Percentiles rank a stretch among this genome's conserved stretches.
Conservation (phyloP, 495 filamentous ascomycete genomes). For the Xylaria grammica region DNA sequence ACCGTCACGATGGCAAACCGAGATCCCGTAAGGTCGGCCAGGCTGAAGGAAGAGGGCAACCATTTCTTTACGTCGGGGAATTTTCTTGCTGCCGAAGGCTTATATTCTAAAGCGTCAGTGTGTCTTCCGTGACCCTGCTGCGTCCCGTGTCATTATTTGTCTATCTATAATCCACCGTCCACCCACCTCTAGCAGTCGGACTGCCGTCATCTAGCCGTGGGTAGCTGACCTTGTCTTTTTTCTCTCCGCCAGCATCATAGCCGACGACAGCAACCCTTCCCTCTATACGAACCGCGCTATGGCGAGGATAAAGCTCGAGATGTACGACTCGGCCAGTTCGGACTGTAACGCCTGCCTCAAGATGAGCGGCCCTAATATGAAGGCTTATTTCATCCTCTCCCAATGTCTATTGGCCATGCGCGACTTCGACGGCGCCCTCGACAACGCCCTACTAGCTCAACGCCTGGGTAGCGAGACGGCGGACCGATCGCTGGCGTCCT, state of each 20-base stretch:
- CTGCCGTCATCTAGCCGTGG: neutral
- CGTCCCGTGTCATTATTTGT: neutral
- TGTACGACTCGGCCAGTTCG: conserved; percentile 75
- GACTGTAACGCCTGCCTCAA: conserved; percentile 79
- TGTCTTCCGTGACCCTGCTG: neutral
- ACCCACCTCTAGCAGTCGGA: neutral
- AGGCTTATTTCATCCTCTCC: conserved; percentile 83
- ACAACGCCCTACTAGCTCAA: conserved; percentile 76
- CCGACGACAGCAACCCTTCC: conserved; percentile 64
- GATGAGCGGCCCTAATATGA: conserved; percentile 69
- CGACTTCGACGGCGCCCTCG: conserved; percentile 75
- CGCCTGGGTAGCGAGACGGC: conserved; percentile 64
- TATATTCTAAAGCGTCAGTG: conserved; percentile 85
- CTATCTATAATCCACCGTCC: neutral
- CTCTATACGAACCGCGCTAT: conserved; percentile 91
- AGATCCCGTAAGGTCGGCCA: conserved; percentile 35
- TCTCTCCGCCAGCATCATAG: conserved; percentile 52
- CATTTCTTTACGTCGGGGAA: conserved; percentile 70
- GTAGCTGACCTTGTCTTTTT: conserved; percentile 3
- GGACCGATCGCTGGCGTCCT: conserved; percentile 64
- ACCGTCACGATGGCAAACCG: conserved; percentile 22
- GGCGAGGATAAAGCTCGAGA: conserved; percentile 72
- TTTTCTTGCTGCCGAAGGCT: conserved; percentile 72
- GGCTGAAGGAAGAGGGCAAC: conserved; percentile 67
- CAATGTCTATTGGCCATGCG: conserved; percentile 79